phyloP scores from a whole-genome alignment of 2,329 filamentous ascomycete species.

The Tolypocladium ophioglossoides region DNA sequence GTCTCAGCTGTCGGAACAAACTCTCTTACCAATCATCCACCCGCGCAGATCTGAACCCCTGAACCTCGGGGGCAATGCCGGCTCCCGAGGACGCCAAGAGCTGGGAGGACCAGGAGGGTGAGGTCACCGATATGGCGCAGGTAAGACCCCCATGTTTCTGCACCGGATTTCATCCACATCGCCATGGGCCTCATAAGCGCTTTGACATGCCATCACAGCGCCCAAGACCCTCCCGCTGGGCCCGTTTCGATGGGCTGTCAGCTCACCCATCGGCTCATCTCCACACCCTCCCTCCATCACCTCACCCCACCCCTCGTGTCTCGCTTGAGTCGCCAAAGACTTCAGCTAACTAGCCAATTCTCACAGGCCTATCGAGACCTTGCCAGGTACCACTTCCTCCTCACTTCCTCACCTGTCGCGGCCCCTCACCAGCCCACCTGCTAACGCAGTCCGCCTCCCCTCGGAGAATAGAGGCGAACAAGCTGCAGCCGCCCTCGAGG shows the following conservation, averaged over 20 bases:
- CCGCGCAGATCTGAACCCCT: not conserved
- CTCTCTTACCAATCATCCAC: too few species aligned
- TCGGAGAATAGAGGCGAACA: conserved; percentile 37
- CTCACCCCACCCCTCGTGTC: not conserved
- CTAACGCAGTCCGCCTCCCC: not conserved
- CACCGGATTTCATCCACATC: not conserved
- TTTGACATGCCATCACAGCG: not conserved
- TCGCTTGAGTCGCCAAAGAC: not conserved
- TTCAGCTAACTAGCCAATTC: not conserved
- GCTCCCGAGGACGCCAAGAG: not conserved
- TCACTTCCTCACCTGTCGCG: not conserved
- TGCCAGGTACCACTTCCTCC: conserved; percentile 5
- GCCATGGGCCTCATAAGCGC: not conserved
- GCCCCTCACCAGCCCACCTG: not conserved
- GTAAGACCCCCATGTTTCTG: not conserved
- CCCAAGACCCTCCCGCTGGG: not conserved
- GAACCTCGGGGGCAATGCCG: not conserved
- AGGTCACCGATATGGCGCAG: conserved; percentile 1
- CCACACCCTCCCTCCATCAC: not conserved
- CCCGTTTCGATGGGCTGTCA: not conserved
- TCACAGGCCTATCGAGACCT: conserved; percentile 9
- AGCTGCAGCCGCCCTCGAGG: conserved; percentile 40
- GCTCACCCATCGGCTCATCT: not conserved
- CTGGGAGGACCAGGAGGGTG: not conserved
- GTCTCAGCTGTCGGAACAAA: not conserved